Percentiles rank a stretch among this genome's conserved stretches.
Conservation (phyloP, 257 asterid species). For the Plectranthus barbatus region DNA sequence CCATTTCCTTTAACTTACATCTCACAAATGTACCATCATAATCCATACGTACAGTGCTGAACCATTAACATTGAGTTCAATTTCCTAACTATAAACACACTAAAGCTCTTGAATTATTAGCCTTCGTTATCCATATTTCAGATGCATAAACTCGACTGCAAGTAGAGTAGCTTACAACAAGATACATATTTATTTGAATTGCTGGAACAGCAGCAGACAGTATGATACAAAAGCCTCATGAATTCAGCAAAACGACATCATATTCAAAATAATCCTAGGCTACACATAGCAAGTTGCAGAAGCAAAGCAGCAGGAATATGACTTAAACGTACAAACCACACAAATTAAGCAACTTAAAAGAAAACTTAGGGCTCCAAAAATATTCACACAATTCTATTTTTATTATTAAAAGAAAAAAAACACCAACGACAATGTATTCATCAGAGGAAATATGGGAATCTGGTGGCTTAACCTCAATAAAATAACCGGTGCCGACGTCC, state of each 20-base stretch:
- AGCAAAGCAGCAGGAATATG: neutral
- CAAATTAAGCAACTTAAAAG: neutral
- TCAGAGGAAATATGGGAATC: neutral
- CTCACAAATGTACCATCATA: neutral
- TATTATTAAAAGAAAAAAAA: neutral
- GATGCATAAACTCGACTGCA: neutral
- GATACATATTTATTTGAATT: neutral
- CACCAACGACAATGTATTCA: neutral
- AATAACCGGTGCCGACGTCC: conserved; percentile 93
- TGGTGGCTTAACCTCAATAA: conserved; percentile 55
- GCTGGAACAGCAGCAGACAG: neutral
- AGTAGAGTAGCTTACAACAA: no score
- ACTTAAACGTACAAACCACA: neutral
- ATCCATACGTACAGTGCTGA: neutral
- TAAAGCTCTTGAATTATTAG: neutral
- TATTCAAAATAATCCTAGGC: neutral
- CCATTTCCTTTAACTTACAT: neutral
- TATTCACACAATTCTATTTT: neutral
- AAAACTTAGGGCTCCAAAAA: neutral
- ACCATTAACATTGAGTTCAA: neutral
- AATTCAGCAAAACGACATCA: neutral
- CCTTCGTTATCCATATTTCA: neutral
- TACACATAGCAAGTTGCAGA: neutral
- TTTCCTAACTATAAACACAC: neutral
- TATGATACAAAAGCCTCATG: neutral